Conservation (phyloP, 495 filamentous ascomycete species). For the Talaromyces thailandensis region DNA sequence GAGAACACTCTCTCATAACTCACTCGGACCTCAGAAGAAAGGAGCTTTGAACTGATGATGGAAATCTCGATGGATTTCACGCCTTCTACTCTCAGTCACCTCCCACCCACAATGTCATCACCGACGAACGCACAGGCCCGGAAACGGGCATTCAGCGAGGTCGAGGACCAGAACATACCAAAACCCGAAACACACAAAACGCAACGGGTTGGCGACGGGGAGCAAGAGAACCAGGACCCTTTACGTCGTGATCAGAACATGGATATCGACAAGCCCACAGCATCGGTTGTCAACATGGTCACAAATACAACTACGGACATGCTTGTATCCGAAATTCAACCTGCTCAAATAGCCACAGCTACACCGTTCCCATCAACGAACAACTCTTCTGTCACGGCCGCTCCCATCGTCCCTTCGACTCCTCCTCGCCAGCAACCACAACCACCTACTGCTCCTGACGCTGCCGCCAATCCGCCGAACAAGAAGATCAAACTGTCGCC, state of each 20-base stretch:
- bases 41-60: slow-evolving; percentile 4
- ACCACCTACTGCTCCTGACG: neutral
- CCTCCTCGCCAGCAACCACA: neutral
- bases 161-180: slow-evolving; percentile 12
- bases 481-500: slow-evolving; percentile 48
- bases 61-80: slow-evolving; percentile 13
- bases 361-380: neutral
- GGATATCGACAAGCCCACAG: neutral
- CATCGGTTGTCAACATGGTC: neutral
- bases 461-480: slow-evolving; percentile 8
- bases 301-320: neutral
- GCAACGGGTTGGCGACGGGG: neutral
- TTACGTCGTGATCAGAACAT: neutral
- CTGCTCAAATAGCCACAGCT: neutral
- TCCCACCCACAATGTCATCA: slow-evolving; percentile 7
- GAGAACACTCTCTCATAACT: slow-evolving; percentile 4
- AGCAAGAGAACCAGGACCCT: slow-evolving; percentile 1
- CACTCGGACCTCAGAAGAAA: neutral
- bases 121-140: slow-evolving; percentile 12
- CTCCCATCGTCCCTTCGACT: neutral
- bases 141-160: slow-evolving; percentile 25
- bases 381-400: neutral
- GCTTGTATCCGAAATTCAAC: neutral
- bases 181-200: neutral
- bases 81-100: slow-evolving; percentile 9